phyloP scores from a whole-genome alignment of 495 filamentous ascomycete genomes.

The Aspergillus baeticus region DNA sequence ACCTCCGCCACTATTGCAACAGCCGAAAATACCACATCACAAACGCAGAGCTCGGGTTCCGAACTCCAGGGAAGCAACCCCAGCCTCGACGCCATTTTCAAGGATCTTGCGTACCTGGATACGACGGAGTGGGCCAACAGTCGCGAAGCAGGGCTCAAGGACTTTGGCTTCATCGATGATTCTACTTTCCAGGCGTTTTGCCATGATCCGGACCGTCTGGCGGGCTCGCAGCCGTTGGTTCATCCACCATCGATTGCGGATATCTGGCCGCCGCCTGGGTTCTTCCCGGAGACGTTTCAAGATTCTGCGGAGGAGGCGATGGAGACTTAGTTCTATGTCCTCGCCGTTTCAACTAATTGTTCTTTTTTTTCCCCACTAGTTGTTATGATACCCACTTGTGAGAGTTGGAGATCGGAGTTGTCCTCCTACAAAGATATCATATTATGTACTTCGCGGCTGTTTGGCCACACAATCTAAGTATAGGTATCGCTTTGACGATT shows the following conservation, averaged over 20 bases:
- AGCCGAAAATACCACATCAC: slow-evolving; percentile 20
- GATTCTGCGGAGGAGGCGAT: slow-evolving; percentile 28
- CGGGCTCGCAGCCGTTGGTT: slow-evolving; percentile 39
- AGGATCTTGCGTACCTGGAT: slow-evolving; percentile 63
- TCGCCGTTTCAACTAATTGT: neutral
- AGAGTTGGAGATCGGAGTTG: neutral
- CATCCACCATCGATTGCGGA: slow-evolving; percentile 46
- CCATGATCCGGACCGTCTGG: slow-evolving; percentile 51
- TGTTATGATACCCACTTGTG: slow-evolving; percentile 12
- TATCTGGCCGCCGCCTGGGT: slow-evolving; percentile 49
- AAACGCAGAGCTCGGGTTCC: neutral
- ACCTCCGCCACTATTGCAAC: slow-evolving; percentile 11
- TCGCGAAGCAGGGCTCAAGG: slow-evolving; percentile 53
- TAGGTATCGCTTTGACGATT: no score
- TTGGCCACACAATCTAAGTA: no score
- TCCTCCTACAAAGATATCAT: no score
- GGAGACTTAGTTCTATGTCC: slow-evolving; percentile 17
- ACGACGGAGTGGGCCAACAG: slow-evolving; percentile 55
- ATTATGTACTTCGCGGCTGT: no score
- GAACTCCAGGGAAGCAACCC: slow-evolving; percentile 12
- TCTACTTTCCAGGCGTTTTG: slow-evolving; percentile 54
- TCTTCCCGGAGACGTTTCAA: slow-evolving; percentile 47
- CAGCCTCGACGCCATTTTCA: slow-evolving; percentile 59
- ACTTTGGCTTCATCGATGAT: slow-evolving; percentile 59
- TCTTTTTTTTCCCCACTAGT: neutral